Evolutionary conservation across 2,329 filamentous ascomycete genomes (phyloP), one percentile per base, ranked within the genome.

Genomic region (Ophidiomyces ophidiicola): DNA sequence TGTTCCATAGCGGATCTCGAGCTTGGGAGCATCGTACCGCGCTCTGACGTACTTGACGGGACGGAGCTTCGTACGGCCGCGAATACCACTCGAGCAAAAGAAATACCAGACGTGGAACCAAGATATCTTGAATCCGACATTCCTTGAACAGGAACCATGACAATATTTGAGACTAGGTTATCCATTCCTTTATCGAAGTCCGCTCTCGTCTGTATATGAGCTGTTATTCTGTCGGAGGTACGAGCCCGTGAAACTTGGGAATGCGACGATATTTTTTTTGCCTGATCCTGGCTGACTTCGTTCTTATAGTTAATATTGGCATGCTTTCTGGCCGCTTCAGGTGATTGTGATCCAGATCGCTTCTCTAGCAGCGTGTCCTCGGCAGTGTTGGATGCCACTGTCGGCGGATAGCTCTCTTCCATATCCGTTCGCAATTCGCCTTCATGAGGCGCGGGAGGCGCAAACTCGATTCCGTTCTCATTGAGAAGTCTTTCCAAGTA

Each of bases 31-130:
- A 75, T 66, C 36, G 75, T 72, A 23, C 68, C 72, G 49, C 76
- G 77, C 50, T 84, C 81, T 7, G 78, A 79, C 32, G 64, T 67
- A 4, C 62, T 62, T 6, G 63, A 62, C 1, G 72, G 67, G 4
- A 76, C 68, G 1, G 81, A 82, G 51, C 77, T 79, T 58, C 93
- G 90, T 32, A 96, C 85, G 1, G 88, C 88, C 6, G 88, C 86
- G 56, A 94, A 90, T 7, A 96, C 88, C 8, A 96, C 85, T 41
- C 85, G 74, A 4, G 88, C 87, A 63, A 96, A 96, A 0, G 87
- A 93, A 36, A 96, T 90, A 11, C 87, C 88, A 1, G 85, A 87
- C 1, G 84, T 81, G 0, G 85, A 85, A 11, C 85, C 85, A 11
- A 92, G 69, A 53, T 86, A 86, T 46, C 84, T 74, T 2, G 82